These are phyloP conservation scores for Phialemoniopsis sp. DNA, from an alignment of 2,329 filamentous ascomycete genomes.

Conservation along the genomic window DNA sequence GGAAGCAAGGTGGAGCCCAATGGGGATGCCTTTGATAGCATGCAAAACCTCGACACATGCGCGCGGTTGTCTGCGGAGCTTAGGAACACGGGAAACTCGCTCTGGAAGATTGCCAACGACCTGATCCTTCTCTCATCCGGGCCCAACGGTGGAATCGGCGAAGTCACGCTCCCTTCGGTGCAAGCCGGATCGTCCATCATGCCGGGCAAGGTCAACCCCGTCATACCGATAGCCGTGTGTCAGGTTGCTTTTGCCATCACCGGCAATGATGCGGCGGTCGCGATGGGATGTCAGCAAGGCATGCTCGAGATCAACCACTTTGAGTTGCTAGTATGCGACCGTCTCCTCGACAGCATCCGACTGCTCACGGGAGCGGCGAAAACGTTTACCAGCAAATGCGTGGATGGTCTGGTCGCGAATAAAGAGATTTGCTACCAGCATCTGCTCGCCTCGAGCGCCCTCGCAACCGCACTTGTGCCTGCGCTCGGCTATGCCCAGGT, in stretches of 20 bases:
- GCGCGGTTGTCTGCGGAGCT: conserved; percentile 3
- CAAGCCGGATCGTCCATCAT: conserved; percentile 5
- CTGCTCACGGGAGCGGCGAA: too few relatives aligned
- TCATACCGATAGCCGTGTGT: conserved; percentile 3
- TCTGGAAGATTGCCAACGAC: conserved; percentile 4
- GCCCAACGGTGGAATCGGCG: conserved; percentile 1
- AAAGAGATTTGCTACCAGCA: conserved; percentile 2
- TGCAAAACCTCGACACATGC: conserved; percentile 5
- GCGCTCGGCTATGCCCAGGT: too few relatives aligned
- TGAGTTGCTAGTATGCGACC: conserved; percentile 3
- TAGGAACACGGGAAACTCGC: conserved; percentile 1
- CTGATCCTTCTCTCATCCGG: conserved; percentile 3
- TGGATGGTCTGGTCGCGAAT: conserved; percentile 2
- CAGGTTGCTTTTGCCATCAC: conserved; percentile 2
- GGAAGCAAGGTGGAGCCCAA: background rate
- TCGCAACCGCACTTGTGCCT: too few relatives aligned
- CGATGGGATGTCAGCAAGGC: conserved; percentile 3
- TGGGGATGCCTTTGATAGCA: conserved; percentile 1
- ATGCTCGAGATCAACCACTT: conserved; percentile 6
- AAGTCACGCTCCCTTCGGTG: conserved; percentile 2
- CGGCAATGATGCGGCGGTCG: conserved; percentile 1
- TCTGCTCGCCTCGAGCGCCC: conserved; percentile 1
- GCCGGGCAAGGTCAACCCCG: conserved; percentile 4
- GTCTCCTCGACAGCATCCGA: conserved; percentile 1
- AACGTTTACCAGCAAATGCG: background rate